Base-by-base conservation (phyloP, 2,329 filamentous ascomycete species). In the Bretziella fagacearum region DNA sequence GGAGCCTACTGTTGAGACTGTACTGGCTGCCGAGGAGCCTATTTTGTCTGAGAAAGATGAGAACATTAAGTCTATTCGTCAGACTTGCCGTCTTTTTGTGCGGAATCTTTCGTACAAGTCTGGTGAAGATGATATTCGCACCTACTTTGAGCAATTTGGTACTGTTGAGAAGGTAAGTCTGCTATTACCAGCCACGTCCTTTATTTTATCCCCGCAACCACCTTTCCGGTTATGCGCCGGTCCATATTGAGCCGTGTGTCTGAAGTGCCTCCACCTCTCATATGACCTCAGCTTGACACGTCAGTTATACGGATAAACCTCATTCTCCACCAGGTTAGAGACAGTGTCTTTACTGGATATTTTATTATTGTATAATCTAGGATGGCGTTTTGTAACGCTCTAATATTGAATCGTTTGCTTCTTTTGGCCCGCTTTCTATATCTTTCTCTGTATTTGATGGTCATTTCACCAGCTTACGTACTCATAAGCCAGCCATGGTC, bases 291-390 rank as follows among this genome's bases (percentile, higher is more conserved):
- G n/a, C n/a, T n/a, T n/a, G n/a, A n/a, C n/a, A n/a, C n/a, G n/a
- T n/a, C n/a, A n/a, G n/a, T n/a, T n/a, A n/a, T n/a, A n/a, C n/a
- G n/a, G n/a, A n/a, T n/a, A n/a, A n/a, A n/a, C n/a, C n/a, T n/a
- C n/a, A n/a, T n/a, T n/a, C n/a, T n/a, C 84, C 68, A 76, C 83
- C 82, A 82, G 18, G 91, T 96, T 96, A 96, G 91, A 91, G 91
- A 96, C 91, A 96, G 78, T 89, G 86, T 83, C 95, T 89, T 82
- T 82, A 70, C 62, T 64, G 59, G 67, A 84, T 83, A 85, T 70
- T 70, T 96, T 87, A 93, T n/a, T n/a, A n/a, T n/a, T 87, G 83
- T 77, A 70, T 85, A 72, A 64, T 67, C 77, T 79, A 81, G 80
- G 79, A 91, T 94, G 42, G 23, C 23, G 39, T 48, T 48, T 93